Evolutionary conservation across 352 stramenopile species (phyloP), one percentile per base, ranked within the genome.

Genomic region (Aphanomyces euteiches): DNA sequence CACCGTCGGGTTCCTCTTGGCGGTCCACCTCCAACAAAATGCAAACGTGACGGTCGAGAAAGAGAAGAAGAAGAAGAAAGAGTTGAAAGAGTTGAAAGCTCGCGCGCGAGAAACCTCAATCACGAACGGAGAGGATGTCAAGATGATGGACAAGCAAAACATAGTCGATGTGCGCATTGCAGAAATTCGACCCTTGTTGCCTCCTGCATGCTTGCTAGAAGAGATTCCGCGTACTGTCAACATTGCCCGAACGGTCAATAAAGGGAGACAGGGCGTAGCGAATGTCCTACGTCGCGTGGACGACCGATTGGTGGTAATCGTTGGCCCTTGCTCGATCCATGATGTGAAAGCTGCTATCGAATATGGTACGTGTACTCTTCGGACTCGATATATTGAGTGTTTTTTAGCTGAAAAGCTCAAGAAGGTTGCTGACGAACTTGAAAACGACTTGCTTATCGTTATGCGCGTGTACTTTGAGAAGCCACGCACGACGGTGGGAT

Each of bases 381-480:
- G 10, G 5, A 36, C 19, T 5, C 4, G 8, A 10, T 47, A 0
- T n/a, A n/a, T 61, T 1, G 63, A 21, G 34, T 15, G 47, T 7
- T 37, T 56, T 28, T 3, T 67, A 74, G 84, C 84, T 0, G 65
- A 80, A 19, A 81, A 82, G 3, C 74, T 94, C 6, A 85, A 88
- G 69, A 34, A 66, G 17, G 63, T 94, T 15, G 78, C 79, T 8
- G 74, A 82, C 15, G 80, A 90, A 65, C 74, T 90, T 5, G 71
- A 78, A 36, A 77, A 80, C 15, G 84, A 94, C 61, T 72, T 94
- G 50, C 72, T 92, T 56, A 78, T 94, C 59, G 87, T 92, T 72
- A 94, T 94, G 86, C 83, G 86, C 75, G 90, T 86, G 37, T 94
- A 94, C 80, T 94, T 94, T 69, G 86, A 94, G 70, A 94, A 94